A percentile compares a stretch with the other conserved stretches of the same genome.
Evolutionary conservation across 2,329 filamentous ascomycete species (phyloP).

Genomic region (Sporothrix luriei): DNA sequence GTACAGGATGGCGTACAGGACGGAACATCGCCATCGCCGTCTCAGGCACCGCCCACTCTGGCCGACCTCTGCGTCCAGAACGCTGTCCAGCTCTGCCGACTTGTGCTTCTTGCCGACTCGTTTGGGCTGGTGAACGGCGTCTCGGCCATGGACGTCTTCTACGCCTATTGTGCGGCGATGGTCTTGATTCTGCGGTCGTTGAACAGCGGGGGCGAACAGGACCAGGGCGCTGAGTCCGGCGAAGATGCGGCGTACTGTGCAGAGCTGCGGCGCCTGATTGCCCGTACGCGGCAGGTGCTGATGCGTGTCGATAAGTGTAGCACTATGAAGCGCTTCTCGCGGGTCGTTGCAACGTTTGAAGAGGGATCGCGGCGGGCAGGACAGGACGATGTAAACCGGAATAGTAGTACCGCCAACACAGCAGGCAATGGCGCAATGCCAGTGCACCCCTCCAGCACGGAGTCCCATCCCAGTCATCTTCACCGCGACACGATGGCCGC

Average conservation of each 20-base stretch:
- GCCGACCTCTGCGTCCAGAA: constrained; percentile 16
- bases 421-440: not conserved
- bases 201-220: not conserved
- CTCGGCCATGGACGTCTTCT: constrained; percentile 23
- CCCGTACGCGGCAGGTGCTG: constrained; percentile 10
- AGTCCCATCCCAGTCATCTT: not conserved
- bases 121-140: constrained; percentile 23
- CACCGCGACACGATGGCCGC: not conserved
- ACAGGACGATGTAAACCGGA: not conserved
- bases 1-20: not conserved
- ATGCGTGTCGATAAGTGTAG: constrained; percentile 27
- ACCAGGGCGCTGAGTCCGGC: not conserved
- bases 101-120: constrained; percentile 9
- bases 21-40: not conserved
- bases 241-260: not conserved
- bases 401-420: not conserved
- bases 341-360: constrained; percentile 21
- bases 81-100: constrained; percentile 21
- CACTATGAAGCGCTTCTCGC: constrained; percentile 26
- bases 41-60: not conserved
- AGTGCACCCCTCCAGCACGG: not conserved
- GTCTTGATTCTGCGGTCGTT: constrained; percentile 26
- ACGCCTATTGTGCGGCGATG: constrained; percentile 24
- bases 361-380: not conserved
- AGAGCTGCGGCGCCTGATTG: constrained; percentile 13